Percentiles rank a stretch among this genome's conserved stretches.
Conservation (phyloP, 2,329 filamentous ascomycete genomes). For the Colletotrichum gigasporum region DNA sequence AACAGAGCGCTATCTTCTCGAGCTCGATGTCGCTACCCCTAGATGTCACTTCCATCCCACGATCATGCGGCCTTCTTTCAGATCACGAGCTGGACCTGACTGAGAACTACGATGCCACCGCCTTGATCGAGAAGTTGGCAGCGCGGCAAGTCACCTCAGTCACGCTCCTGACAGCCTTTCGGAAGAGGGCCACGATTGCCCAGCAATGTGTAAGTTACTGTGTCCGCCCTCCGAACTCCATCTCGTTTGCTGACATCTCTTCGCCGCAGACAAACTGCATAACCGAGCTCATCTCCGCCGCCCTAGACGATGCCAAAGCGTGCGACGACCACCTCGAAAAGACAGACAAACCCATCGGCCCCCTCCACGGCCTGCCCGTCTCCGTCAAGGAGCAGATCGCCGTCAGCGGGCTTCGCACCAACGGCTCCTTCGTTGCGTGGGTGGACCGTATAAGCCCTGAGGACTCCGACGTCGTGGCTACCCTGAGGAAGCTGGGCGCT, state of each 20-base stretch:
- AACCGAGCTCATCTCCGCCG: slow-evolving; percentile 56
- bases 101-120: slow-evolving; percentile 52
- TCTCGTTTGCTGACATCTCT: background rate
- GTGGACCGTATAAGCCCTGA: slow-evolving; percentile 60
- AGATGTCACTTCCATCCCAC: background rate
- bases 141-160: slow-evolving; percentile 41
- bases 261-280: slow-evolving; percentile 41
- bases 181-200: slow-evolving; percentile 38
- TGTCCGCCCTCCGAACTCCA: background rate
- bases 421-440: slow-evolving; percentile 61
- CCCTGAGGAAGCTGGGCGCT: slow-evolving; percentile 67
- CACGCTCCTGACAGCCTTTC: slow-evolving; percentile 35
- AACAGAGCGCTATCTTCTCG: background rate
- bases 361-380: slow-evolving; percentile 62
- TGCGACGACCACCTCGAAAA: slow-evolving; percentile 52
- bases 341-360: slow-evolving; percentile 56
- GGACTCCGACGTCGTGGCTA: slow-evolving; percentile 60
- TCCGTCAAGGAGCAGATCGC: slow-evolving; percentile 70
- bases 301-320: slow-evolving; percentile 37
- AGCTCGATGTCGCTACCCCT: background rate
- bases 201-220: slow-evolving; percentile 32
- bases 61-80: slow-evolving; percentile 52
- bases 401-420: slow-evolving; percentile 55
- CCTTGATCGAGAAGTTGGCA: slow-evolving; percentile 49
- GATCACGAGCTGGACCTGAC: slow-evolving; percentile 57